A percentile compares a stretch with the other conserved stretches of the same genome.
These are phyloP conservation scores for Stagonosporopsis cucurbitacearum DNA, from an alignment of 2,329 filamentous ascomycete species.

Conservation along the genomic window DNA sequence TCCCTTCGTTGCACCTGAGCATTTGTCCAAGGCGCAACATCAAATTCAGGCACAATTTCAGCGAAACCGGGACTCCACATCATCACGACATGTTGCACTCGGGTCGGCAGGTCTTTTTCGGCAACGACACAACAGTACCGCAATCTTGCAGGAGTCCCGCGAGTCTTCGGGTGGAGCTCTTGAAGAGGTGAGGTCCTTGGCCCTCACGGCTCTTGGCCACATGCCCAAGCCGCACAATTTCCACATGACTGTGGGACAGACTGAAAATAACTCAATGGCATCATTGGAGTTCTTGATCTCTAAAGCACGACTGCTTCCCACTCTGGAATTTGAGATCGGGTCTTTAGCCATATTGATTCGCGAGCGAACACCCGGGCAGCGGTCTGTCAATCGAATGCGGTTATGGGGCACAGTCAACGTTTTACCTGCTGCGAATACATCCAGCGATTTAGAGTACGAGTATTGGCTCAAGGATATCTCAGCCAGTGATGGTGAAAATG, in stretches of 20 bases:
- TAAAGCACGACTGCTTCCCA: constrained; percentile 59
- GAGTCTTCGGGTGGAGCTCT: constrained; percentile 15
- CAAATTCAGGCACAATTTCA: constrained; percentile 49
- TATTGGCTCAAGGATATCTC: constrained; percentile 21
- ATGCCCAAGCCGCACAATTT: constrained; percentile 34
- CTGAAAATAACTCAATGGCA: constrained; percentile 53
- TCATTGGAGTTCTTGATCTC: constrained; percentile 60
- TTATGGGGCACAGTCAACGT: constrained; percentile 61
- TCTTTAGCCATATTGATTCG: constrained; percentile 63
- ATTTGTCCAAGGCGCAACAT: constrained; percentile 54
- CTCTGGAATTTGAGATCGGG: constrained; percentile 57
- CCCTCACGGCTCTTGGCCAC: constrained; percentile 36
- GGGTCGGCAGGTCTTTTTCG: constrained; percentile 56
- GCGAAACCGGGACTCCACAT: constrained; percentile 3
- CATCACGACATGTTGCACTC: constrained; percentile 36
- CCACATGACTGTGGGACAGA: constrained; percentile 69
- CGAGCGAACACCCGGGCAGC: constrained; percentile 45
- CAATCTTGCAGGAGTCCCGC: constrained; percentile 31
- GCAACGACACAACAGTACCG: constrained; percentile 58
- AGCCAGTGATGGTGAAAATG: neutral
- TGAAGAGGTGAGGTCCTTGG: constrained; percentile 24
- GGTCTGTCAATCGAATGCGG: constrained; percentile 58
- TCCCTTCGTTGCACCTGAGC: constrained; percentile 64
- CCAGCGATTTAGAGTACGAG: constrained; percentile 10
- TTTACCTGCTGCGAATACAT: neutral